Conservation (phyloP, 768 basidiomycete genomes). For the Rhodosporidiobolus odoratus region DNA sequence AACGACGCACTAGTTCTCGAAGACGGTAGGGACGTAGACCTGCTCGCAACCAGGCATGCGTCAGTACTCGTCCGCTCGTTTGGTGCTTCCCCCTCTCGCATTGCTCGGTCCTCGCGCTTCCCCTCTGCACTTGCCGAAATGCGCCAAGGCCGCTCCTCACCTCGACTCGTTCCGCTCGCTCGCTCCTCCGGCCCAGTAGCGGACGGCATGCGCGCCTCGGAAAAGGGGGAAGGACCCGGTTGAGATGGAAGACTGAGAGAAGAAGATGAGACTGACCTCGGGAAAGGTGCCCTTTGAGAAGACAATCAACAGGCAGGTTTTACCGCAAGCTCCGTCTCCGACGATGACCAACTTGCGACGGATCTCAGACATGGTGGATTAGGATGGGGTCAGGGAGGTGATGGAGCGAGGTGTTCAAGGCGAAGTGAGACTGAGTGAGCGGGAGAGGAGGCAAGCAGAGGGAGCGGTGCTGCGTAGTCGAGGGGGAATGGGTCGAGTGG, state of each 20-base stretch:
- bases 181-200: too few relatives aligned
- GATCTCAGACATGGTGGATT: constrained; percentile 79
- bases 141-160: too few relatives aligned
- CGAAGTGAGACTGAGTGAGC: neutral
- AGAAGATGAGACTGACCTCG: constrained; percentile 56
- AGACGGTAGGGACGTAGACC: constrained; percentile 99
- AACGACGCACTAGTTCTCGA: constrained; percentile 73
- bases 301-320: constrained; percentile 92
- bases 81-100: neutral
- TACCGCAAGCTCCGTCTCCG: constrained; percentile 66
- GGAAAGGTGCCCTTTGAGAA: constrained; percentile 96
- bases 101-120: constrained; percentile 5
- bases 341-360: constrained; percentile 98
- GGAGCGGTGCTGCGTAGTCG: neutral
- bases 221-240: too few relatives aligned
- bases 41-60: too few relatives aligned
- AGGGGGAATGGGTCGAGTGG: neutral
- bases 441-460: neutral
- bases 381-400: neutral
- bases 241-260: neutral
- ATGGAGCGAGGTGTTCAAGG: neutral
- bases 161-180: too few relatives aligned
- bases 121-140: too few relatives aligned
- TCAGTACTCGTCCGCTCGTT: neutral
- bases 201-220: too few relatives aligned